phyloP scores from a whole-genome alignment of 768 basidiomycete genomes.

The Mrakia hoshinonis region DNA sequence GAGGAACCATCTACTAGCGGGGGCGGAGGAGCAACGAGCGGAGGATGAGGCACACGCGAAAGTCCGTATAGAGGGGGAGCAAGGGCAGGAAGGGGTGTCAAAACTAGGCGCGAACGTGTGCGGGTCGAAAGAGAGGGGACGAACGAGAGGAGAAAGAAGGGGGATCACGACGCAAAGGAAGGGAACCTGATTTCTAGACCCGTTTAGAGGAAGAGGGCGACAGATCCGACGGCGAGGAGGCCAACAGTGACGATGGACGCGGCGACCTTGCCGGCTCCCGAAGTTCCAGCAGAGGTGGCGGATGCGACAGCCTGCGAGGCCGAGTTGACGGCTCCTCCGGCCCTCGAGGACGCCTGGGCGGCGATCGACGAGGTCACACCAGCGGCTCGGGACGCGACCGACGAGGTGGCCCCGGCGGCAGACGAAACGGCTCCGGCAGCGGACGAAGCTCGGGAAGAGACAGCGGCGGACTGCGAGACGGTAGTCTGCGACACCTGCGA shows the following conservation, averaged over 20 bases:
- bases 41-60: background rate
- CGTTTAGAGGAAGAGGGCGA: conserved; percentile 17
- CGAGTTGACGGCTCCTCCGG: background rate
- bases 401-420: background rate
- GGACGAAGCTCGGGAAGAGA: background rate
- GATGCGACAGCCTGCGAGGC: background rate
- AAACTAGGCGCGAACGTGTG: background rate
- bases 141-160: background rate
- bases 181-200: background rate
- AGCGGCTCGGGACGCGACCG: background rate
- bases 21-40: background rate
- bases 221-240: conserved; percentile 10
- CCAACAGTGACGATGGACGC: conserved; percentile 10
- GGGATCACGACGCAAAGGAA: background rate
- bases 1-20: too few relatives aligned
- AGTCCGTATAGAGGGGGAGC: background rate
- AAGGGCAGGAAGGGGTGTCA: background rate
- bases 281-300: background rate
- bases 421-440: background rate
- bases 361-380: background rate
- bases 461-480: background rate
- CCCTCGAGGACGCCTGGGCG: background rate
- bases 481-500: background rate
- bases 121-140: background rate
- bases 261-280: background rate